Conservation (phyloP, 306 rosid genomes). For the Heteromeles arbutifolia region DNA sequence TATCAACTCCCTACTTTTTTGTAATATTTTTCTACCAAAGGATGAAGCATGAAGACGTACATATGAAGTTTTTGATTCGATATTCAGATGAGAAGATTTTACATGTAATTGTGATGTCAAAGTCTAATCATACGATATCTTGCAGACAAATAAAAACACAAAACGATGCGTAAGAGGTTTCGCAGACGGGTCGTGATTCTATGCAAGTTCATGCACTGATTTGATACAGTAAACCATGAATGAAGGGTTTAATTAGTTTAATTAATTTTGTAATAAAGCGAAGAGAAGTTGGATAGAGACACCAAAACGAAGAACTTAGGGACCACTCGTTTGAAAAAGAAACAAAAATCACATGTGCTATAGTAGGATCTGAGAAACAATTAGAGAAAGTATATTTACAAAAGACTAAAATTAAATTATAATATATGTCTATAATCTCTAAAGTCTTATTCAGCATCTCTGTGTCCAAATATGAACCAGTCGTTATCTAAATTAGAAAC, state of each 20-base stretch:
- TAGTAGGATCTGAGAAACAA: conserved; percentile 1
- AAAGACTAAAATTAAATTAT: not conserved
- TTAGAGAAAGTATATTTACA: not conserved
- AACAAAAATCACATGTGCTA: conserved; percentile 23
- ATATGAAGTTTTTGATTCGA: not conserved
- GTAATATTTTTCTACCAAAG: not conserved
- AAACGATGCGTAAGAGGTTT: no score
- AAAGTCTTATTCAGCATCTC: not conserved
- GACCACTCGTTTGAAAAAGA: not conserved
- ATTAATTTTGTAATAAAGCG: not conserved
- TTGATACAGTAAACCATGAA: not conserved
- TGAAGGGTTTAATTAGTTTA: not conserved
- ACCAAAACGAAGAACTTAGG: not conserved
- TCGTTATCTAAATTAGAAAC: not conserved
- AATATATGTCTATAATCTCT: not conserved
- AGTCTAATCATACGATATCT: no score
- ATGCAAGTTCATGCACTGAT: no score
- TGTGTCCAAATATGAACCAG: not conserved
- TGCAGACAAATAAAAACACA: not conserved
- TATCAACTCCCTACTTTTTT: not conserved
- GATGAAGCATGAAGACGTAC: not conserved
- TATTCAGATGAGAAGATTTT: no score
- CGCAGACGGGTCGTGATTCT: no score
- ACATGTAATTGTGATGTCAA: no score
- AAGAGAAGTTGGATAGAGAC: not conserved